phyloP scores from a whole-genome alignment of 257 asterid species.

The Penstemon eatonii region DNA sequence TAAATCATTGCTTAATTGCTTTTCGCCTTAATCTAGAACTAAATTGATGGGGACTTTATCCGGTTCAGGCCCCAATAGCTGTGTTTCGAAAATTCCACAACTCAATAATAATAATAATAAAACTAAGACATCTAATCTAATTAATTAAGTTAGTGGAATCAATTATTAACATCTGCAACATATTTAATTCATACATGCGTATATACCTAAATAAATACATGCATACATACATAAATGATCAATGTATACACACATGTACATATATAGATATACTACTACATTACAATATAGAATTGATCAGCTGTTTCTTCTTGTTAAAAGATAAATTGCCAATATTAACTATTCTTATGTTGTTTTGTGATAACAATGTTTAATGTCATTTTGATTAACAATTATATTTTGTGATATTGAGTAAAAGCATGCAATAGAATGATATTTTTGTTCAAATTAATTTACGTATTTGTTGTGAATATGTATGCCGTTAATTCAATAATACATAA shows the following conservation, averaged over 20 bases:
- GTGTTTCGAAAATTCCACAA: conserved; percentile 67
- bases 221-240: conserved; percentile 29
- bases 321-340: no score
- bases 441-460: no score
- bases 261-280: not conserved
- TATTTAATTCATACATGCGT: not conserved
- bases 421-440: no score
- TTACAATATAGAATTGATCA: not conserved
- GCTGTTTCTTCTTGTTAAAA: no score
- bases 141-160: conserved; percentile 65
- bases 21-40: conserved; percentile 43
- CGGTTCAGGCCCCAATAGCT: conserved; percentile 70
- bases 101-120: conserved; percentile 22
- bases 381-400: no score
- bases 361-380: no score
- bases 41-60: conserved; percentile 40
- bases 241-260: not conserved
- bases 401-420: no score
- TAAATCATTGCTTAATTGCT: conserved; percentile 53
- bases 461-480: no score
- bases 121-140: conserved; percentile 49
- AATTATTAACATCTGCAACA: conserved; percentile 57
- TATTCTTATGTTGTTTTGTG: no score
- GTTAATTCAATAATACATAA: no score
- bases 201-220: not conserved